Conservation (phyloP, 2,329 filamentous ascomycete genomes). For the Aurifilum marmelostoma region DNA sequence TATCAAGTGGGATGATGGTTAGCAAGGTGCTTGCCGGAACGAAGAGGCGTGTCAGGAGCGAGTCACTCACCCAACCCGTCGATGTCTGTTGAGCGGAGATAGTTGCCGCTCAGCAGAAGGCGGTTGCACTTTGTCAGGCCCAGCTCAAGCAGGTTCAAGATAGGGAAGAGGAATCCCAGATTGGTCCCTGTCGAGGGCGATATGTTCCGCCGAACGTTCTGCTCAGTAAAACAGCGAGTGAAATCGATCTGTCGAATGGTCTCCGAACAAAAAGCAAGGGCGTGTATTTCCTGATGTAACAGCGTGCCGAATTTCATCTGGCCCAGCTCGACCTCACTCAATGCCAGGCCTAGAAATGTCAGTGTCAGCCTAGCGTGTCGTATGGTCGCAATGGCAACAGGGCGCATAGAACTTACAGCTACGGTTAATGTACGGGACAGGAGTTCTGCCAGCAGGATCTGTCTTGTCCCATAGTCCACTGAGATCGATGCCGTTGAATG, state of each 20-base stretch:
- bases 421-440: conserved; percentile 55
- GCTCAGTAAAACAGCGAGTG: conserved; percentile 44
- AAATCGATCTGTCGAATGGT: conserved; percentile 59
- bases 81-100: conserved; percentile 50
- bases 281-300: conserved; percentile 60
- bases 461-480: conserved; percentile 44
- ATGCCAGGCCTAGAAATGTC: conserved; percentile 45
- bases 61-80: conserved; percentile 50
- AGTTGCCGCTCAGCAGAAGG: conserved; percentile 54
- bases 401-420: conserved; percentile 45
- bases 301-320: conserved; percentile 53
- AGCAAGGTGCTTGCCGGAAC: conserved; percentile 21
- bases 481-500: conserved; percentile 56
- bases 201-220: conserved; percentile 29
- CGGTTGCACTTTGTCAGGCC: conserved; percentile 55
- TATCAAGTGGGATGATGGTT: neutral
- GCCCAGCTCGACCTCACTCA: conserved; percentile 52
- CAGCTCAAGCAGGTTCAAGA: conserved; percentile 48
- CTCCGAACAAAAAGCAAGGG: conserved; percentile 58
- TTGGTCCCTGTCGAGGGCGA: conserved; percentile 18
- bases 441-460: conserved; percentile 50
- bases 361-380: conserved; percentile 30
- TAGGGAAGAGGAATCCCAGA: conserved; percentile 42
- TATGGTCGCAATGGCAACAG: neutral
- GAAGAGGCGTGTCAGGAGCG: too few species aligned